Evolutionary conservation across 148 eudicot genomes (phyloP).

Genomic region (Vaccinium darrowii): DNA sequence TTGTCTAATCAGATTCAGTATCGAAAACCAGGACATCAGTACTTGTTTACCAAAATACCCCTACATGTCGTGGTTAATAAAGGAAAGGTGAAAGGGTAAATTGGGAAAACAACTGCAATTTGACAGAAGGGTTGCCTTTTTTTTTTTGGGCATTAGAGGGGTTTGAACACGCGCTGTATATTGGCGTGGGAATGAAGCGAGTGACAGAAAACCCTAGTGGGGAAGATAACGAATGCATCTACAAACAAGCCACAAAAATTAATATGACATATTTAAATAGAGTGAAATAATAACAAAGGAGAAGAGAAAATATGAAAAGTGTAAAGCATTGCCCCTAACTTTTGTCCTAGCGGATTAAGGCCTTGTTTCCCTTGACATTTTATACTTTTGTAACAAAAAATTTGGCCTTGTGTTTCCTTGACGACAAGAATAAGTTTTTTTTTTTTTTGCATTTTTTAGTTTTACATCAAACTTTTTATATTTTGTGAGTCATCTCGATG

Average conservation of each 20-base stretch:
- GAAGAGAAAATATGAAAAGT: neutral
- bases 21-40: constrained; percentile 1
- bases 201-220: constrained; percentile 11
- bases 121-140: neutral
- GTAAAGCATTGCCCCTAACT: neutral
- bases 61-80: neutral
- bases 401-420: no score
- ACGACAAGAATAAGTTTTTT: no score
- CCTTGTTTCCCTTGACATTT: no score
- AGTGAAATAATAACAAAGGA: neutral
- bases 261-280: constrained; percentile 12
- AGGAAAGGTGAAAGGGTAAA: neutral
- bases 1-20: constrained; percentile 7
- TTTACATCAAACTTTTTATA: no score
- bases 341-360: neutral
- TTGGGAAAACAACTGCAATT: neutral
- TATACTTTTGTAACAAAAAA: no score
- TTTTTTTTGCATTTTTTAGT: no score
- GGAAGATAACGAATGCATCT: constrained; percentile 26
- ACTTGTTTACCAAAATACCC: neutral
- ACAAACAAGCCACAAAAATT: constrained; percentile 31
- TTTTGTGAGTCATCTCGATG: no score
- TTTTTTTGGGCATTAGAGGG: neutral
- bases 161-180: constrained; percentile 7
- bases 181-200: constrained; percentile 6